These are phyloP conservation scores for Mortierella sp. DNA, from an alignment of 371 early-diverging fungal species.

Conservation along the genomic window DNA sequence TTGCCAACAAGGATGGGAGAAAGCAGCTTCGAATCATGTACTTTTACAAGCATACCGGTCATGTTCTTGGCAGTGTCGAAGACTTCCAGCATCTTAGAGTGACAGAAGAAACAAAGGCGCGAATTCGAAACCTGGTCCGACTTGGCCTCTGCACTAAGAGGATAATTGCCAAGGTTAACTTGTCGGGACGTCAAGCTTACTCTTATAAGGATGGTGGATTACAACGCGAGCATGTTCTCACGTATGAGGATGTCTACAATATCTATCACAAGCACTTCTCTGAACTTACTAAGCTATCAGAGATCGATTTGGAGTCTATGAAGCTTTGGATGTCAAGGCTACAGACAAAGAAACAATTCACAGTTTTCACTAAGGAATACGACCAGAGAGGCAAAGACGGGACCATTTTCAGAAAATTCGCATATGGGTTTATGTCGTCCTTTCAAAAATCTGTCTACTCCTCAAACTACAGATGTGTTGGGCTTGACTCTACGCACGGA, in stretches of 20 bases:
- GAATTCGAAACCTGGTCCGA: background rate
- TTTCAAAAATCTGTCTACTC: background rate
- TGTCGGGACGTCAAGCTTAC: background rate
- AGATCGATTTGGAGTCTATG: background rate
- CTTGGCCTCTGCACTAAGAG: background rate
- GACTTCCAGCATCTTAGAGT: background rate
- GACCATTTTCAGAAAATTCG: background rate
- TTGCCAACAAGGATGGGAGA: background rate
- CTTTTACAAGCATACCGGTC: background rate
- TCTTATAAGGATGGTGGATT: background rate
- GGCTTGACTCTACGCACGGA: background rate
- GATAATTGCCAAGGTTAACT: background rate
- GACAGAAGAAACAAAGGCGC: background rate
- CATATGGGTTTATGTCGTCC: background rate
- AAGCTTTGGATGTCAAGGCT: background rate
- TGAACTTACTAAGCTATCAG: background rate
- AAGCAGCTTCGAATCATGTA: background rate
- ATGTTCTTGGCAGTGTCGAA: background rate
- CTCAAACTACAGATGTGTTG: background rate
- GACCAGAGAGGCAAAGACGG: background rate
- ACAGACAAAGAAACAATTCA: background rate
- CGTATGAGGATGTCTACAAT: background rate
- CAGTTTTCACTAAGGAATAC: background rate
- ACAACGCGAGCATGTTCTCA: background rate
- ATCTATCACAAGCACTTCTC: background rate